Percentiles rank a stretch among this genome's conserved stretches.
Conservation (phyloP, 2,329 filamentous ascomycete genomes). For the Aspergillus sclerotialis region DNA sequence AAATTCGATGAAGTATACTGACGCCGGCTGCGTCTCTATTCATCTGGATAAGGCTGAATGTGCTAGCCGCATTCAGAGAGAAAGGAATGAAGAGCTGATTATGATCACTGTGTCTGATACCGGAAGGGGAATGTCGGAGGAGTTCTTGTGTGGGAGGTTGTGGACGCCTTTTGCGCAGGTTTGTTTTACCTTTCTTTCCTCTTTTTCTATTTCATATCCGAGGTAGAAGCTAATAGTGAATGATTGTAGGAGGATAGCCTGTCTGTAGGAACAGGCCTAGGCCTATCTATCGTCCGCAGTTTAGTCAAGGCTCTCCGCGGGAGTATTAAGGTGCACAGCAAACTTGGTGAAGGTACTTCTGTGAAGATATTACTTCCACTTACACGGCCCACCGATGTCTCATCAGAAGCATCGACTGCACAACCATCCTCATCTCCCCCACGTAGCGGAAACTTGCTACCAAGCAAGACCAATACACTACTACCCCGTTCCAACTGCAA, state of each 20-base stretch:
- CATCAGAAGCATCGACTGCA: constrained; percentile 10
- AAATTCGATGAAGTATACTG: constrained; percentile 58
- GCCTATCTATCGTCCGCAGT: constrained; percentile 56
- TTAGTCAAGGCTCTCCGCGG: constrained; percentile 57
- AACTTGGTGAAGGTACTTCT: constrained; percentile 49
- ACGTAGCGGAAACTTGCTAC: constrained; percentile 5
- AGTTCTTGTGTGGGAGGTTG: constrained; percentile 54
- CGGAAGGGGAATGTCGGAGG: constrained; percentile 57
- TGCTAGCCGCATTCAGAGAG: constrained; percentile 22
- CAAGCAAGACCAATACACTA: too few species aligned
- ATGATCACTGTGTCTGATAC: constrained; percentile 53
- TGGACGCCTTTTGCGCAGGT: constrained; percentile 52
- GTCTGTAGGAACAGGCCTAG: constrained; percentile 45
- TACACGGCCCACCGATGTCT: too few species aligned
- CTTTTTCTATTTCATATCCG: background rate
- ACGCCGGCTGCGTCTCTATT: constrained; percentile 45
- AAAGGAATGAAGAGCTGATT: constrained; percentile 27
- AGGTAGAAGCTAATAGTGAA: too few species aligned
- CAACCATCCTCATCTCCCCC: constrained; percentile 14
- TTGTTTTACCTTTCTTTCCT: background rate
- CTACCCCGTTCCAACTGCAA: too few species aligned
- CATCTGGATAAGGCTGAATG: constrained; percentile 27
- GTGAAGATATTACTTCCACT: constrained; percentile 45
- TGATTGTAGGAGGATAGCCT: constrained; percentile 47
- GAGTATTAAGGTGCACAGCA: constrained; percentile 50